These are phyloP conservation scores for Apostasia ramifera DNA, from an alignment of 106 monocot species.

Conservation along the genomic window DNA sequence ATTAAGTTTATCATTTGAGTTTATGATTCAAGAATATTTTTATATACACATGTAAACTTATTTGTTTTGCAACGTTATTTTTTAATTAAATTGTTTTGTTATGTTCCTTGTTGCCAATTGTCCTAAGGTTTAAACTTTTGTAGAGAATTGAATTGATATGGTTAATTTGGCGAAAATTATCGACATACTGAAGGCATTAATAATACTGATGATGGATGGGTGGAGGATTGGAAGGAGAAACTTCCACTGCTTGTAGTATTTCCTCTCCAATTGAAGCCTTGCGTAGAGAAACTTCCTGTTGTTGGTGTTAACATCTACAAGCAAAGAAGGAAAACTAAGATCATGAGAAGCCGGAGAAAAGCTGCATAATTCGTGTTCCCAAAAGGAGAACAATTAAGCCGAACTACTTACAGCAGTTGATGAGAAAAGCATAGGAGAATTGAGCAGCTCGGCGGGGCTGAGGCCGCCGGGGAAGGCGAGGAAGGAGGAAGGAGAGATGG, in stretches of 20 bases:
- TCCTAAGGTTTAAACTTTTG: no score
- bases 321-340: conserved; percentile 7
- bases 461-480: conserved; percentile 42
- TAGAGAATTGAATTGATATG: no score
- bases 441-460: conserved; percentile 40
- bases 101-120: neutral
- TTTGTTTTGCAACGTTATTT: no score
- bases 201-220: neutral
- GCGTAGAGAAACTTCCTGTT: conserved; percentile 35
- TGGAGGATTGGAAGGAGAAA: conserved; percentile 42
- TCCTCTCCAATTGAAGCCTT: conserved; percentile 26
- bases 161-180: no score
- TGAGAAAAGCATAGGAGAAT: conserved; percentile 41
- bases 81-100: neutral
- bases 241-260: conserved; percentile 8
- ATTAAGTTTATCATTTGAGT: no score
- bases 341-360: neutral
- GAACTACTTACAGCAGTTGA: conserved; percentile 41
- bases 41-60: no score
- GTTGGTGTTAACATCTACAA: conserved; percentile 48
- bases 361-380: neutral
- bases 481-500: conserved; percentile 58
- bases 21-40: no score
- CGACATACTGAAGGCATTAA: no score
- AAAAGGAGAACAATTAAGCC: neutral